phyloP scores from a whole-genome alignment of 1,284 basidiomycete genomes.

The Coniferiporia sulphurascens region DNA sequence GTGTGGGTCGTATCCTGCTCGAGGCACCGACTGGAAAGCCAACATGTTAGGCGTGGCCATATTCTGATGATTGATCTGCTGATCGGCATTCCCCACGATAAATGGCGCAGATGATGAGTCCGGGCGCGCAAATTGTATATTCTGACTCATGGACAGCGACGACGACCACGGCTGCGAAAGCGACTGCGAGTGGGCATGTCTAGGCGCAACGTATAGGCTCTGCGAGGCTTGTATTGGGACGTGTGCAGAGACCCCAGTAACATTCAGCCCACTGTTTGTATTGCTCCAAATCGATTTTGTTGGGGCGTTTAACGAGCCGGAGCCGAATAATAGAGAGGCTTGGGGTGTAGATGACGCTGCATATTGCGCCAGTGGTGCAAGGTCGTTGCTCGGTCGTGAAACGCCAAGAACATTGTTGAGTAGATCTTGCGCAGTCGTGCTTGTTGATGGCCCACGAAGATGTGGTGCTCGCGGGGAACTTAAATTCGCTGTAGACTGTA shows the following conservation, averaged over 20 bases:
- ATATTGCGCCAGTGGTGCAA: slow-evolving; percentile 2
- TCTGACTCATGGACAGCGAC: background rate
- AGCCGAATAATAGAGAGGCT: slow-evolving; percentile 29
- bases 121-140: background rate
- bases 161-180: slow-evolving; percentile 4
- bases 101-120: background rate
- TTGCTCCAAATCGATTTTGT: slow-evolving; percentile 30
- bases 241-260: background rate
- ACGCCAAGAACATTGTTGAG: slow-evolving; percentile 48
- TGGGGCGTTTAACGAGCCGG: slow-evolving; percentile 22
- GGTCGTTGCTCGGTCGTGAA: slow-evolving; percentile 1
- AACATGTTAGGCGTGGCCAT: background rate
- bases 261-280: slow-evolving; percentile 1
- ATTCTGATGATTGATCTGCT: slow-evolving; percentile 1
- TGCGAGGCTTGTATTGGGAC: background rate
- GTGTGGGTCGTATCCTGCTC: slow-evolving; percentile 6
- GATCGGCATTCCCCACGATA: background rate
- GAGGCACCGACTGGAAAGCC: background rate
- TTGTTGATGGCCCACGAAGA: slow-evolving; percentile 23
- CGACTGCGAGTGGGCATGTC: slow-evolving; percentile 14
- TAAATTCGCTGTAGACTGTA: background rate
- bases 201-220: background rate
- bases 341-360: slow-evolving; percentile 24
- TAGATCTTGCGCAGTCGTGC: slow-evolving; percentile 59
- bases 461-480: slow-evolving; percentile 19